These are phyloP conservation scores for Starmera stellimalicola DNA, from an alignment of 1,139 yeast species.

Conservation along the genomic window DNA sequence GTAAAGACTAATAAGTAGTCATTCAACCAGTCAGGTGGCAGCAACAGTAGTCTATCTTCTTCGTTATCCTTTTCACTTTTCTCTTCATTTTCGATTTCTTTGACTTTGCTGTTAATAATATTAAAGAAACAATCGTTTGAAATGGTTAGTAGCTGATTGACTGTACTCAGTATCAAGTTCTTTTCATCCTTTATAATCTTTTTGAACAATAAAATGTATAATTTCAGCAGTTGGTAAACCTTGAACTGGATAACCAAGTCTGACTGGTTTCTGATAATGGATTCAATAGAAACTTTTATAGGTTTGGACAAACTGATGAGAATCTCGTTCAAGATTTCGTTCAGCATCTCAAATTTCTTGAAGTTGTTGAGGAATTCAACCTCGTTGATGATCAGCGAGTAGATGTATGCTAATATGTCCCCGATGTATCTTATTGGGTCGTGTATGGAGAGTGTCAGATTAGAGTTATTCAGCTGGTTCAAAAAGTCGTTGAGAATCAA, in stretches of 20 bases:
- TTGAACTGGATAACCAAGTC: slow-evolving; percentile 46
- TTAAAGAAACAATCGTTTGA: slow-evolving; percentile 27
- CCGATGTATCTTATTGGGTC: slow-evolving; percentile 82
- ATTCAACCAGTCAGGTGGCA: slow-evolving; percentile 69
- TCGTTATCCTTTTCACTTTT: slow-evolving; percentile 21
- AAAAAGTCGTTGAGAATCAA: slow-evolving; percentile 49
- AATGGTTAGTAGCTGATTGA: slow-evolving; percentile 12
- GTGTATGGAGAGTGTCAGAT: slow-evolving; percentile 54
- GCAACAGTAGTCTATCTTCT: slow-evolving; percentile 29
- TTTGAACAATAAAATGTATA: slow-evolving; percentile 62
- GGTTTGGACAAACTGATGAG: slow-evolving; percentile 43
- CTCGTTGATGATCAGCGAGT: slow-evolving; percentile 84
- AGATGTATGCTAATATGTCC: slow-evolving; percentile 83
- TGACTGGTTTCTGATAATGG: slow-evolving; percentile 56
- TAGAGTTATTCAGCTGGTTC: slow-evolving; percentile 30
- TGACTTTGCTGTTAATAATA: slow-evolving; percentile 31
- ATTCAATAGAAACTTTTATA: slow-evolving; percentile 49
- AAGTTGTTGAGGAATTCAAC: slow-evolving; percentile 48
- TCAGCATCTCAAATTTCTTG: slow-evolving; percentile 12
- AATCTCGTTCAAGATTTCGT: slow-evolving; percentile 32
- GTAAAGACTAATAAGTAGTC: slow-evolving; percentile 43
- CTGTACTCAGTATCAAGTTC: slow-evolving; percentile 3
- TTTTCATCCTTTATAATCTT: slow-evolving; percentile 22
- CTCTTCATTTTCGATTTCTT: slow-evolving; percentile 33
- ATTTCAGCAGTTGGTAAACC: slow-evolving; percentile 51